phyloP scores from a whole-genome alignment of 257 asterid genomes.

The Nicotiana undulata region DNA sequence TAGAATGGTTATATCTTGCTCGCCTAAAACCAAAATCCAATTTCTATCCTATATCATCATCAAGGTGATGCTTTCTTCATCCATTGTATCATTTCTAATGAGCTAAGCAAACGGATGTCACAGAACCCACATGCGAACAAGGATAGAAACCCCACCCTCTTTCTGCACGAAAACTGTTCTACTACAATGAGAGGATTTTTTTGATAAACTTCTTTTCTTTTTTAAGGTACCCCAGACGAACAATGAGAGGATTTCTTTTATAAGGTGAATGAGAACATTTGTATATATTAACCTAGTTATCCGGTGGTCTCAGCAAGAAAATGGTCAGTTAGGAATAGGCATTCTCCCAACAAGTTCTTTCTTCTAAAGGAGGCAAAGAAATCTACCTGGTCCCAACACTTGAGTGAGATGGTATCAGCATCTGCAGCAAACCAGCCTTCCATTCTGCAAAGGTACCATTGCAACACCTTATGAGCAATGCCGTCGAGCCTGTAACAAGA shows the following conservation, averaged over 20 bases:
- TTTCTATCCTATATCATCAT: background rate
- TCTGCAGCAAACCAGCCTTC: conserved; percentile 99
- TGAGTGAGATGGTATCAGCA: conserved; percentile 86
- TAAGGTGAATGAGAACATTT: background rate
- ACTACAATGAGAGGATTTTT: background rate
- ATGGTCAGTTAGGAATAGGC: background rate
- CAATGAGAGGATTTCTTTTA: background rate
- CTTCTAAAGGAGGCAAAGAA: background rate
- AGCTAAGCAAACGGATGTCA: background rate
- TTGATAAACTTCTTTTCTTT: too few species aligned
- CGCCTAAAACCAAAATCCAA: background rate
- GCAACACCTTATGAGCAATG: conserved; percentile 68
- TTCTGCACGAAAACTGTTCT: background rate
- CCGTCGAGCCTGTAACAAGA: conserved; percentile 64
- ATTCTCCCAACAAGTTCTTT: background rate
- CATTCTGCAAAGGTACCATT: conserved; percentile 97
- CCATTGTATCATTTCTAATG: background rate
- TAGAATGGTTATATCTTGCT: background rate
- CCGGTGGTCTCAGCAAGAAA: background rate
- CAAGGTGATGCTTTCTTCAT: background rate
- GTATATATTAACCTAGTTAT: background rate
- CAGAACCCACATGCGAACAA: background rate
- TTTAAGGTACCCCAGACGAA: too few species aligned
- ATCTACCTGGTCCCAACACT: conserved; percentile 88
- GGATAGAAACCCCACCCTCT: background rate